phyloP scores from a whole-genome alignment of 768 basidiomycete genomes.

The Astraeus odoratus region DNA sequence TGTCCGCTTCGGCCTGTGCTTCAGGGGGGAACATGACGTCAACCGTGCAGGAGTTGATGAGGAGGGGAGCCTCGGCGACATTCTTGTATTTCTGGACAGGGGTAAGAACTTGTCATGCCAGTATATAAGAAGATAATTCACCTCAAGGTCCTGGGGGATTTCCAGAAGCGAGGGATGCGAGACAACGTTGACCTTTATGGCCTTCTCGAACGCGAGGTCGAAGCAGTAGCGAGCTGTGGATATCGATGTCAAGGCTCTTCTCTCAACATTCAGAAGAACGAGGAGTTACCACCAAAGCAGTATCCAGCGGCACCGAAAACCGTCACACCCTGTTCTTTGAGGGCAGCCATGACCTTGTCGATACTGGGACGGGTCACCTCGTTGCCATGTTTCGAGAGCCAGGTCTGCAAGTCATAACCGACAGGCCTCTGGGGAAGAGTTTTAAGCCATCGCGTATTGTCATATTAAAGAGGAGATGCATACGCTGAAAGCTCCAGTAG shows the following conservation, averaged over 20 bases:
- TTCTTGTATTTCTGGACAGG: conserved; percentile 38
- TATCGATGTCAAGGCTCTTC: background rate
- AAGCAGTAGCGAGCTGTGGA: conserved; percentile 46
- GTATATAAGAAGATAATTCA: conserved; percentile 12
- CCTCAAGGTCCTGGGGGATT: conserved; percentile 57
- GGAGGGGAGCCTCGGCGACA: conserved; percentile 45
- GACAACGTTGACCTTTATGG: conserved; percentile 41
- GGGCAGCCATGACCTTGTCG: conserved; percentile 48
- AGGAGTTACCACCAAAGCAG: conserved; percentile 55
- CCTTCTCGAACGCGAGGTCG: conserved; percentile 53
- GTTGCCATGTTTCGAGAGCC: conserved; percentile 38
- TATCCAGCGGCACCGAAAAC: conserved; percentile 57
- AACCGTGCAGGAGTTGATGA: conserved; percentile 59
- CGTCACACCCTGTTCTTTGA: conserved; percentile 55
- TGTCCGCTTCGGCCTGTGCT: conserved; percentile 38
- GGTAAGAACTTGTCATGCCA: background rate
- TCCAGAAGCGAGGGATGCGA: conserved; percentile 60
- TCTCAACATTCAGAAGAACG: background rate
- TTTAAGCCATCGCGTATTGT: background rate
- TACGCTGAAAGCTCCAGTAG: conserved; percentile 15
- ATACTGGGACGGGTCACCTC: conserved; percentile 40
- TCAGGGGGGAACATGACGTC: conserved; percentile 47
- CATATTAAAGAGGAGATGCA: background rate
- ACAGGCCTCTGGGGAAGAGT: conserved; percentile 10
- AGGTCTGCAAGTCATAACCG: conserved; percentile 35